phyloP scores from a whole-genome alignment of 306 rosid species.

The Purshia tridentata region DNA sequence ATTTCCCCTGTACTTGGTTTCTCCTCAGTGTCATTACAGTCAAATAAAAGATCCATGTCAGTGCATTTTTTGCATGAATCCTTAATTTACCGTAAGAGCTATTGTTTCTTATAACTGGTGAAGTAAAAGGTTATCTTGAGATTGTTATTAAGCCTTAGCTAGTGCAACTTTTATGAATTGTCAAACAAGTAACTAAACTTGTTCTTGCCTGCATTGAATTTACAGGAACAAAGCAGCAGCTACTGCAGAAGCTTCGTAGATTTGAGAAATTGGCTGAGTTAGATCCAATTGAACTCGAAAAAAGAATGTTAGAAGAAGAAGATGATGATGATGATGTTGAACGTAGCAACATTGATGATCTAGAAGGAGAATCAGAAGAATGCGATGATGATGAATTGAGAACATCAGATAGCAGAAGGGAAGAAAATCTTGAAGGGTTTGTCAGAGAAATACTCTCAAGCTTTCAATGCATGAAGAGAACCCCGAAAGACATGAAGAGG shows the following conservation, averaged over 20 bases:
- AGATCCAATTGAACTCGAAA: conserved; percentile 80
- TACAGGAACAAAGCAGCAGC: conserved; percentile 76
- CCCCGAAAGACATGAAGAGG: conserved; percentile 48
- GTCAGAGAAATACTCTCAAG: conserved; percentile 43
- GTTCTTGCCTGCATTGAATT: conserved; percentile 22
- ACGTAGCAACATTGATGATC: conserved; percentile 15
- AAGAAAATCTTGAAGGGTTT: conserved; percentile 27
- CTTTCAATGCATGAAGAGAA: conserved; percentile 18
- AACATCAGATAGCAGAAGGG: conserved; percentile 24
- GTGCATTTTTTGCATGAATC: too few species aligned
- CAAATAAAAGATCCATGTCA: background rate
- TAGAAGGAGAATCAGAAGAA: conserved; percentile 34
- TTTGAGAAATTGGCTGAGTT: conserved; percentile 84
- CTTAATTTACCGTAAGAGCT: background rate
- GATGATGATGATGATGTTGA: conserved; percentile 32
- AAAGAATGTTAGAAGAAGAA: conserved; percentile 54
- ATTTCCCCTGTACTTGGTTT: background rate
- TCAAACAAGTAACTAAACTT: background rate
- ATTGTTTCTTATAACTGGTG: background rate
- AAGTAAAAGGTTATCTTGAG: background rate
- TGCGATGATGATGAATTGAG: conserved; percentile 23
- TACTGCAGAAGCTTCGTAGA: conserved; percentile 70
- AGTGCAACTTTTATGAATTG: background rate
- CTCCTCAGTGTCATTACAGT: background rate
- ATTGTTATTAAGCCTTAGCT: background rate